These are phyloP conservation scores for Bruguiera sexangula DNA, from an alignment of 345 rosid genomes.

Conservation along the genomic window DNA sequence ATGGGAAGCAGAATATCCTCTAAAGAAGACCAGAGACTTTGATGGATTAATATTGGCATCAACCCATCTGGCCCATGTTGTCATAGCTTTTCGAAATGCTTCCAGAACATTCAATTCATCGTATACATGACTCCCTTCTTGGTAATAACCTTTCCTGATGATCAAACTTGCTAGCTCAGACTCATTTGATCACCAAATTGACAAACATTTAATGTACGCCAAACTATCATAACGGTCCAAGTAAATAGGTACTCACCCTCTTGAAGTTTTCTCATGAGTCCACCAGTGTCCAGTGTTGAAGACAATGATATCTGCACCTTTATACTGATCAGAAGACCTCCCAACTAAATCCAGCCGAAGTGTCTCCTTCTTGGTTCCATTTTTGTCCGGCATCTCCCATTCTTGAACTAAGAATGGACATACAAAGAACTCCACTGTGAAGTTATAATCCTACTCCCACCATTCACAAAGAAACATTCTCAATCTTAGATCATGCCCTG, in stretches of 20 bases:
- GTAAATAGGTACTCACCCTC: conserved; percentile 48
- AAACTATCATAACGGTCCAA: neutral
- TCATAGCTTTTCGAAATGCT: conserved; percentile 84
- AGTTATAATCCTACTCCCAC: conserved; percentile 59
- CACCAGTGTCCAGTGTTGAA: conserved; percentile 99
- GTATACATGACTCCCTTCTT: conserved; percentile 83
- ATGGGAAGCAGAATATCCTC: conserved; percentile 94
- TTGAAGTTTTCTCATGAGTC: conserved; percentile 96
- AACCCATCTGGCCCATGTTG: conserved; percentile 91
- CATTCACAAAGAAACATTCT: conserved; percentile 12
- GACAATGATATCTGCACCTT: conserved; percentile 64
- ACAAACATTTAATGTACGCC: neutral
- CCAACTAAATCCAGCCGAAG: conserved; percentile 86
- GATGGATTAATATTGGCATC: conserved; percentile 66
- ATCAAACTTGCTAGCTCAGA: conserved; percentile 6
- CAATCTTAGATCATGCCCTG: neutral
- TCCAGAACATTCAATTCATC: conserved; percentile 73
- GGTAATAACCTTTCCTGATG: conserved; percentile 86
- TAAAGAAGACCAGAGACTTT: conserved; percentile 70
- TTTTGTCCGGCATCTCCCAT: conserved; percentile 64
- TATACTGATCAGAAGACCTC: conserved; percentile 65
- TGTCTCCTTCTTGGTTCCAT: conserved; percentile 68
- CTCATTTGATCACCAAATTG: neutral
- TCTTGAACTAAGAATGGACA: conserved; percentile 94
- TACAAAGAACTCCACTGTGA: conserved; percentile 77